Evolutionary conservation across 176 grass and related monocot genomes (phyloP), one percentile per base, ranked within the genome.

Genomic region (Ampelocalamus luodianensis): DNA sequence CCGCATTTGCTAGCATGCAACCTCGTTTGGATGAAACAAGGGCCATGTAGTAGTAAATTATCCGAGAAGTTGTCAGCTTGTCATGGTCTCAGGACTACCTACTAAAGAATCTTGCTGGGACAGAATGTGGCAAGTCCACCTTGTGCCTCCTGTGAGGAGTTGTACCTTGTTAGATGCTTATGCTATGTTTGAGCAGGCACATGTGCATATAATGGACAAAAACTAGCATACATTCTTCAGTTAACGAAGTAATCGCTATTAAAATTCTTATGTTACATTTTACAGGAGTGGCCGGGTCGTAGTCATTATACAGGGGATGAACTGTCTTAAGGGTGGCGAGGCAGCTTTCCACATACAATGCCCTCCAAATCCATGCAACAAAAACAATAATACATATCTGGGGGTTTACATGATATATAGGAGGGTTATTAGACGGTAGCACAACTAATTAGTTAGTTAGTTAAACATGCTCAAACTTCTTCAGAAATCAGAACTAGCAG

Each of bases 251-350:
- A 49, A 40, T 83, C 18, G 45, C 37, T 40, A 49, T 86, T 37
- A 86, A 72, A 44, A 27, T 90, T 65, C 68, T 73, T 68, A 76
- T 74, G 17, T 76, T 85, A 83, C 67, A 87, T 83, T 90, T 83
- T 24, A 24, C 84, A 79, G 29, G 48, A 72, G 69, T 66, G 65
- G 27, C 79, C 26, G 18, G 56, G 65, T 65, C 58, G 55, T 40
- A 72, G 73, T 75, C 51, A 67, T 73, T 8, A 66, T 72, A 67
- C 29, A 59, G 6, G 16, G 16, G 79, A 67, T 69, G 36, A 85
- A 80, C 76, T 71, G 80, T 51, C 60, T 89, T 48, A 48, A 68
- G 3, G 22, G 68, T 45, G 5, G 51, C 15, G 71, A 66, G 48
- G 22, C 46, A 67, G 50, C 26, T 71, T 58, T 59, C 55, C 68